A percentile compares a stretch with the other conserved stretches of the same genome.
Evolutionary conservation across 345 rosid species (phyloP).

Genomic region (Acer campestre): DNA sequence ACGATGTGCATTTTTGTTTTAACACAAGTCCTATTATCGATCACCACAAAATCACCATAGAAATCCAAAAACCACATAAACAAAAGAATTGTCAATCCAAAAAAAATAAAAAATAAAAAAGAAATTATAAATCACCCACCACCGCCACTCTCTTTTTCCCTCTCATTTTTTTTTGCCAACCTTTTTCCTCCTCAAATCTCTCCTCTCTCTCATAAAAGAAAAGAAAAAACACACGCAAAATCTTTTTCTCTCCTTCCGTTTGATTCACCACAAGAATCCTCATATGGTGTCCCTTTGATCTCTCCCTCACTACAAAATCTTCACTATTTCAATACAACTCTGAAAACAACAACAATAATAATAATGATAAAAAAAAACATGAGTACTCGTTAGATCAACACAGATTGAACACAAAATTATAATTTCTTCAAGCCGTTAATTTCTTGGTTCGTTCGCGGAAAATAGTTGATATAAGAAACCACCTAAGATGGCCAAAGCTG

Average conservation of each 20-base stretch:
- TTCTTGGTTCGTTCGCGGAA: no score
- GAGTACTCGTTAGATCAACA: no score
- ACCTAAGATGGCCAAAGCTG: neutral
- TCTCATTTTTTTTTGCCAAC: neutral
- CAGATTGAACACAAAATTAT: no score
- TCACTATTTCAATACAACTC: neutral
- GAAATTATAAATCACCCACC: neutral
- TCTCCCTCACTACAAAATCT: constrained; percentile 21
- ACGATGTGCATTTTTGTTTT: neutral
- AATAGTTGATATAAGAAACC: no score
- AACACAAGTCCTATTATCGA: constrained; percentile 11
- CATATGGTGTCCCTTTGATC: constrained; percentile 15
- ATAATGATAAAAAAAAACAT: no score
- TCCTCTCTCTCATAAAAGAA: neutral
- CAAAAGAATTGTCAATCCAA: no score
- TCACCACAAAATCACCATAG: constrained; percentile 10
- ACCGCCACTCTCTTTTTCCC: neutral
- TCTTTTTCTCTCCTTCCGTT: neutral
- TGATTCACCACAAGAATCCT: constrained; percentile 18
- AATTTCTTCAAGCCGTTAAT: no score
- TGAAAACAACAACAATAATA: no score
- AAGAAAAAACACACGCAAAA: neutral
- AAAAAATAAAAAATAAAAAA: neutral
- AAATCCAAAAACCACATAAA: neutral
- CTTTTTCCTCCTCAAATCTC: neutral